phyloP scores from a whole-genome alignment of 1,139 yeast genomes.

The Saccharomyces hybrid region DNA sequence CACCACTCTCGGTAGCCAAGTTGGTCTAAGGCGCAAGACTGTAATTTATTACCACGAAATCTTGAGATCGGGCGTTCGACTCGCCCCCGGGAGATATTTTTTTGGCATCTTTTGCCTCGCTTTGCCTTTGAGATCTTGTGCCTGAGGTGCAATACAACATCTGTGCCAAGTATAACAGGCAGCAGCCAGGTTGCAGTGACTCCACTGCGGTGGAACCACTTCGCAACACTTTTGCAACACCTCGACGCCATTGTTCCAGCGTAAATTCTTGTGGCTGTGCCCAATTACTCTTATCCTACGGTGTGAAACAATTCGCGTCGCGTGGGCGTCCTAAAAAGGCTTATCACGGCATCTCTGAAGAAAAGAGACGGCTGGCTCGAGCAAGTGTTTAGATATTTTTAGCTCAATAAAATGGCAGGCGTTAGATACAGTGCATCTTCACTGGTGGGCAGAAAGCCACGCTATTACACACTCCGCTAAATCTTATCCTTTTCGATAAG shows the following conservation, averaged over 20 bases:
- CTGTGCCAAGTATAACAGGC: neutral
- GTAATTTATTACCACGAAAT: slow-evolving; percentile 10
- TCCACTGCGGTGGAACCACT: neutral
- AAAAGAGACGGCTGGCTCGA: slow-evolving; percentile 1
- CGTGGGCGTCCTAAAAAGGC: neutral
- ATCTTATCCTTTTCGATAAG: neutral
- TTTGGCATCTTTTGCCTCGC: neutral
- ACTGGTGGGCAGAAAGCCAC: neutral
- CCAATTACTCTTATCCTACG: neutral
- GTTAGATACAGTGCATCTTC: neutral
- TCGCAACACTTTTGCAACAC: neutral
- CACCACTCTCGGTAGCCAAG: slow-evolving; percentile 16
- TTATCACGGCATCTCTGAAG: neutral
- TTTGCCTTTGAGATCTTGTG: neutral
- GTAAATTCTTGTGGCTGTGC: neutral
- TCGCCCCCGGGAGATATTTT: slow-evolving; percentile 11
- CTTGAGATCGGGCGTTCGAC: slow-evolving; percentile 14
- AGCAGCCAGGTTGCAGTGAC: too few relatives aligned
- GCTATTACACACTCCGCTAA: neutral
- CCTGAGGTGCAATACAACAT: neutral
- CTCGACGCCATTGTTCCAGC: neutral
- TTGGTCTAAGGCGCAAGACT: slow-evolving; percentile 20
- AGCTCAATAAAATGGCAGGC: neutral
- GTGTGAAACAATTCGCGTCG: neutral
- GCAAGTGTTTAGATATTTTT: neutral